These are phyloP conservation scores for Beauveria brongniartii DNA, from an alignment of 2,329 filamentous ascomycete genomes.

Conservation along the genomic window DNA sequence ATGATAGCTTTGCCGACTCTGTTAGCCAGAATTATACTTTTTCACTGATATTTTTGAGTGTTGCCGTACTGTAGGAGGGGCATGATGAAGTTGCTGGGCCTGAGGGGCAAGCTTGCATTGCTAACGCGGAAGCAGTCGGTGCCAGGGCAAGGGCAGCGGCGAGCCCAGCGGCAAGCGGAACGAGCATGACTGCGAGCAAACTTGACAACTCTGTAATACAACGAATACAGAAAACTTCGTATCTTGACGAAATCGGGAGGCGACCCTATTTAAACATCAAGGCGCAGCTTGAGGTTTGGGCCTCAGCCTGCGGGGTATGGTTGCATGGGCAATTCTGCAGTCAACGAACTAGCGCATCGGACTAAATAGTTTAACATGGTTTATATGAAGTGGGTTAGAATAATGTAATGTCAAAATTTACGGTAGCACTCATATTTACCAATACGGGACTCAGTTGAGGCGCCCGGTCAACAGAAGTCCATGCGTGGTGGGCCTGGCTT, in stretches of 20 bases:
- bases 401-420: neutral
- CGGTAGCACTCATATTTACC: too few relatives aligned
- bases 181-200: neutral
- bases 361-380: neutral
- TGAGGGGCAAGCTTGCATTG: neutral
- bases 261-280: neutral
- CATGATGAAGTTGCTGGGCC: neutral
- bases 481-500: neutral
- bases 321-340: neutral
- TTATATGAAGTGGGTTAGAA: neutral
- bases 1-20: slow-evolving; percentile 2
- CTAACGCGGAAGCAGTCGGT: neutral
- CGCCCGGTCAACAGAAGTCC: too few relatives aligned
- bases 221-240: neutral
- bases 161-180: neutral
- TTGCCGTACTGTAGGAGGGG: slow-evolving; percentile 2
- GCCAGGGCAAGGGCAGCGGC: neutral
- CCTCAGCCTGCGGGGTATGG: neutral
- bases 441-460: too few relatives aligned
- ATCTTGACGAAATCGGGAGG: neutral
- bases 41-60: too few relatives aligned
- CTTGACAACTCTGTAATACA: neutral
- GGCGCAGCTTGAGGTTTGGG: neutral
- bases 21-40: neutral
- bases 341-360: neutral